Evolutionary conservation across 768 basidiomycete species (phyloP), one percentile per base, ranked within the genome.

Genomic region (Russula lepida): DNA sequence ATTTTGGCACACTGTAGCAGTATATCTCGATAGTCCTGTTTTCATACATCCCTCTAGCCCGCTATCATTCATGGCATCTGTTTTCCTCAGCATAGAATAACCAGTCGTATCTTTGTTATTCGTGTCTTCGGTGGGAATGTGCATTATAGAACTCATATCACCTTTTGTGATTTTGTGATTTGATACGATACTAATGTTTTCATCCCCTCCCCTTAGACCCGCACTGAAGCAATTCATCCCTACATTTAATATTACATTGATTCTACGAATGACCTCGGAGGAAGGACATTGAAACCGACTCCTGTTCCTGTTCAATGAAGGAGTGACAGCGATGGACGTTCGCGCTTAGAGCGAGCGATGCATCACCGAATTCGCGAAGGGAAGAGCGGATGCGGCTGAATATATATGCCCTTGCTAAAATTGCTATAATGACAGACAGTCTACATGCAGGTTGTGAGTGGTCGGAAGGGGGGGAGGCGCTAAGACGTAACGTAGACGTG

Each of bases 361-460:
- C 43, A 56, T 35, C 37, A 37, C 50, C 63, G 30, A 56, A 19
- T 47, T 62, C 30, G 41, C 9, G 57, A 58, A 58, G 25, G 49
- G 39, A 51, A 44, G 50, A 43, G 17, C 49, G 35, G 37, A 56
- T 57, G 61, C 17, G 21, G 35, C 48, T 53, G 49, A 56, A 53
- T 62, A 64, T 62, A 62, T 52, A 56, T 63, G 53, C 58, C 63
- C 51, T 64, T 54, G 58, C 53, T 64, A 60, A 60, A 58, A 54
- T 57, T 64, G 62, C 52, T 51, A 61, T 60, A 47, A 64, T 57
- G 50, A 64, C 41, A 59, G 39, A 57, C 37, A 51, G 58, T 66
- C 65, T 66, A 66, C 65, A 66, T 66, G 65, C 65, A 60, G 30
- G 59, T 62, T 46, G 56, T 64, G 58, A 55, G 39, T 66, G 53